Base-by-base conservation (phyloP, 2,329 filamentous ascomycete species). In the Botrytis aclada region DNA sequence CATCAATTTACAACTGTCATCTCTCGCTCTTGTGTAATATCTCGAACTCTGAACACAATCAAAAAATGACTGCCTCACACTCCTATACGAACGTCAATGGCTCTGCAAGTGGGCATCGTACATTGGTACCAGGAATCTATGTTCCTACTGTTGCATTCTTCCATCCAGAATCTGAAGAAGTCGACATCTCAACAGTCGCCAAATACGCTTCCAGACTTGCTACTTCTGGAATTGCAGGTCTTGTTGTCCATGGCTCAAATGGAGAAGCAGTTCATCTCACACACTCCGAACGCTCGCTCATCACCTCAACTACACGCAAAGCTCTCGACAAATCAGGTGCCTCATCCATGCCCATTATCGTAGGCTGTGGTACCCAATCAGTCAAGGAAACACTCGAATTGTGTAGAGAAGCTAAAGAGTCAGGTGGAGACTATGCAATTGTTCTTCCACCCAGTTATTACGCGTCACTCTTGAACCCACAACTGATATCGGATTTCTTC, bases 401-500 rank as follows among this genome's bases (percentile, higher is more conserved):
- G 70, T 83, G 81, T 25, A 72, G 76, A n/a, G 79, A 80, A 22
- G 83, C 81, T 0, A 80, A 81, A 41, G 80, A 82, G 29, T 81
- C 82, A 25, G 82, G 82, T 34, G 82, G 82, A 32, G 79, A 81
- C 69, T 82, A 80, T 56, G 83, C 78, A 54, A 78, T 84, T 16
- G 81, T 83, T 4, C 78, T 84, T 10, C 78, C 81, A 1, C 82
- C 83, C 2, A 81, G 80, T 56, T 83, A 82, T 74, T 83, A 83
- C 75, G 81, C 82, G 74, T 83, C 82, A 70, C 80, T 82, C 47
- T 82, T 83, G 80, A 79, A 82, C 51, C 82, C 83, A 60, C 84
- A 86, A 47, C 84, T 85, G 6, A 81, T 90, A 34, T 82, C 85
- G 62, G 83, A 85, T 47, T 89, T 88, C 79, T 90, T 90, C 82